These are phyloP conservation scores for Microcos paniculata DNA, from an alignment of 345 rosid genomes.

Conservation along the genomic window DNA sequence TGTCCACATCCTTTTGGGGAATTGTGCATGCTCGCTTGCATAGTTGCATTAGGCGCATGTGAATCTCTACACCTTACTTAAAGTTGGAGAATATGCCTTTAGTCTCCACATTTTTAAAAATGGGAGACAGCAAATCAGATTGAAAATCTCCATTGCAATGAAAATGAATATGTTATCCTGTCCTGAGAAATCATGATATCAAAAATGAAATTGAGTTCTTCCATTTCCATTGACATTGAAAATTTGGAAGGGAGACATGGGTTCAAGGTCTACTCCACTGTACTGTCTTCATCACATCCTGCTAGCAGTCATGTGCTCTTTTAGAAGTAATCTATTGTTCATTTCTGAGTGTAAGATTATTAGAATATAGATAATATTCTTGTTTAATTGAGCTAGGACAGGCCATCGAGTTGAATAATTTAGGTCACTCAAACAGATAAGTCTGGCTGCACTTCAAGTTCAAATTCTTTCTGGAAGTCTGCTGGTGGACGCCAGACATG, in stretches of 20 bases:
- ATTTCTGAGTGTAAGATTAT: no score
- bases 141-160: not conserved
- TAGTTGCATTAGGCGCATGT: conserved; percentile 33
- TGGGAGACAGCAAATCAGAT: not conserved
- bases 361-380: not conserved
- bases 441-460: not conserved
- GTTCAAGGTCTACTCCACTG: not conserved
- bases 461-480: not conserved
- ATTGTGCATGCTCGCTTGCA: conserved; percentile 10
- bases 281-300: no score
- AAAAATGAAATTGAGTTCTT: not conserved
- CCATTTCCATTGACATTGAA: not conserved
- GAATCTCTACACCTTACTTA: conserved; percentile 13
- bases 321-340: not conserved
- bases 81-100: conserved; percentile 23
- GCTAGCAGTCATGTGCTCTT: no score
- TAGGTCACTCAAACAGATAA: not conserved
- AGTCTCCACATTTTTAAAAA: not conserved
- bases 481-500: not conserved
- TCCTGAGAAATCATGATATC: not conserved
- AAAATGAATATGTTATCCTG: not conserved
- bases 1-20: conserved; percentile 17
- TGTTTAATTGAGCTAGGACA: not conserved
- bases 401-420: not conserved
- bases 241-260: not conserved